phyloP scores from a whole-genome alignment of 176 grass and related monocot genomes.

The Juncus effusus region DNA sequence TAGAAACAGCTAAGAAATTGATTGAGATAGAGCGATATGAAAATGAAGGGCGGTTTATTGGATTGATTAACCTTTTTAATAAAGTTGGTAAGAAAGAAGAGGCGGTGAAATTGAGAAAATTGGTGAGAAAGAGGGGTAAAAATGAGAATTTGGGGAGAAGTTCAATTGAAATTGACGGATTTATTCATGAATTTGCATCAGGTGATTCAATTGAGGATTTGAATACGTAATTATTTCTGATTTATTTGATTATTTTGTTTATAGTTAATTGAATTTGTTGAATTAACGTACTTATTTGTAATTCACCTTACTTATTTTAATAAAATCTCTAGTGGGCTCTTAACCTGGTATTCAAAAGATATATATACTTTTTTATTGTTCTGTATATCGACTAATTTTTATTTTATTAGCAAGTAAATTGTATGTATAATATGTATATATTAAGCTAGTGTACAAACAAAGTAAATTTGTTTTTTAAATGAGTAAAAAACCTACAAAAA shows the following conservation, averaged over 20 bases:
- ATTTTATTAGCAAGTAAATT: not conserved
- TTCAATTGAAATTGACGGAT: constrained; percentile 36
- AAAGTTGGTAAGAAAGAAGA: constrained; percentile 32
- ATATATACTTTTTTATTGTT: too few species aligned
- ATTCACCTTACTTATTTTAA: too few species aligned
- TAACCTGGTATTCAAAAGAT: too few species aligned
- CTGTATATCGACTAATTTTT: too few species aligned
- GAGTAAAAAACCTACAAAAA: not conserved
- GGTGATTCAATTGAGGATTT: constrained; percentile 25
- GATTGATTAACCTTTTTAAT: constrained; percentile 46
- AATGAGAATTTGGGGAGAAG: constrained; percentile 37
- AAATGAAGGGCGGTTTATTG: constrained; percentile 26
- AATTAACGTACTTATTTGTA: not conserved
- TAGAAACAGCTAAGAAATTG: constrained; percentile 30
- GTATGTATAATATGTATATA: too few species aligned
- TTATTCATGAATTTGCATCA: constrained; percentile 41
- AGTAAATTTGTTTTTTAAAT: not conserved
- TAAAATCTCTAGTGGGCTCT: too few species aligned
- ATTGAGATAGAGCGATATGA: constrained; percentile 30
- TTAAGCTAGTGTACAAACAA: too few species aligned
- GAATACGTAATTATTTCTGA: constrained; percentile 16
- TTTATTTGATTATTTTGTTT: constrained; percentile 16
- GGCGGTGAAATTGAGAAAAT: constrained; percentile 30
- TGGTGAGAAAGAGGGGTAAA: constrained; percentile 31
- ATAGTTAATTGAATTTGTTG: constrained; percentile 13